Conservation (phyloP, 1,284 basidiomycete species). For the Ceratorhiza oryzae-sativae region DNA sequence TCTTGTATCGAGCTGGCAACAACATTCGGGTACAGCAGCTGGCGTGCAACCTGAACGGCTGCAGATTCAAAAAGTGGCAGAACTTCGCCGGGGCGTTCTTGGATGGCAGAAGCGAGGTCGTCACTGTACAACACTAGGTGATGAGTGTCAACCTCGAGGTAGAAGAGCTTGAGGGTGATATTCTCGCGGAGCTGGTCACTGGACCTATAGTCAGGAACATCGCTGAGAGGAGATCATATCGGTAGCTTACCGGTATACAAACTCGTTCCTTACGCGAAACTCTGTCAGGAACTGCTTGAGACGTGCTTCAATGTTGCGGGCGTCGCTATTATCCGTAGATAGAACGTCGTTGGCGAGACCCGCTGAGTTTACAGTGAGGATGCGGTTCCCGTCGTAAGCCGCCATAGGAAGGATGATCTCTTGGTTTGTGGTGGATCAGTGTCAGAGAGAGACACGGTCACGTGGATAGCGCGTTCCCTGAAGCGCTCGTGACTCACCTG, state of each 20-base stretch:
- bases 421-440: background rate
- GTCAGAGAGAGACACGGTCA: background rate
- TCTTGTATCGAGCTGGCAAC: constrained; percentile 55
- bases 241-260: constrained; percentile 76
- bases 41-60: constrained; percentile 79
- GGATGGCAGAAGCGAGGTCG: constrained; percentile 89
- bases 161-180: constrained; percentile 87
- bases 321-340: constrained; percentile 1
- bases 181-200: constrained; percentile 93
- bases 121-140: constrained; percentile 93
- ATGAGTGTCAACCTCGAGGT: constrained; percentile 90
- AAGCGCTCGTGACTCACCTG: no score
- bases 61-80: constrained; percentile 91
- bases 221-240: background rate
- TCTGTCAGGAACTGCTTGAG: constrained; percentile 85
- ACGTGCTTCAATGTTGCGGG: constrained; percentile 48
- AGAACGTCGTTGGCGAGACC: background rate
- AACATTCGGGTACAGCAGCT: constrained; percentile 71
- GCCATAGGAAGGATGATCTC: background rate
- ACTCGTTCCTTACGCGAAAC: constrained; percentile 87
- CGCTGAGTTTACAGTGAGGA: constrained; percentile 9
- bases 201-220: constrained; percentile 36
- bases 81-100: constrained; percentile 88
- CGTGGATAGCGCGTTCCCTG: constrained; percentile 1
- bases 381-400: constrained; percentile 19